These are phyloP conservation scores for Reticulascus tulasneorum DNA, from an alignment of 2,329 filamentous ascomycete species.

Conservation along the genomic window DNA sequence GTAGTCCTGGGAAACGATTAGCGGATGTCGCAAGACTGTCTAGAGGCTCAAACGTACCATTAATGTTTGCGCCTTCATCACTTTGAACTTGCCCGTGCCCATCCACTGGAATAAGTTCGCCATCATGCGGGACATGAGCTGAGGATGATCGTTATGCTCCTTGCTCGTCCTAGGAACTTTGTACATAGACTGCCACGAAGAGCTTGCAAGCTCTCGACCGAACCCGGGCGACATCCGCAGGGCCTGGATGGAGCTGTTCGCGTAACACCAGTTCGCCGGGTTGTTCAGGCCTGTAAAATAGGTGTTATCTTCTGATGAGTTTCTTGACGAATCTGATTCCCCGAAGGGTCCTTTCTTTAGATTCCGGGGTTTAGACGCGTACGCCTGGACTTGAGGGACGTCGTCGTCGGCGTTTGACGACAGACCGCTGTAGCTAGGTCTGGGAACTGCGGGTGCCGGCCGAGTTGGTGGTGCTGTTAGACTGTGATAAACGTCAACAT, in stretches of 20 bases:
- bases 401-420: conserved; percentile 12
- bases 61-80: conserved; percentile 52
- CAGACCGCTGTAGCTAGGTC: conserved; percentile 78
- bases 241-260: conserved; percentile 86
- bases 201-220: conserved; percentile 57
- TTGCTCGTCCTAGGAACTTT: conserved; percentile 64
- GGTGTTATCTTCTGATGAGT: conserved; percentile 22
- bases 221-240: conserved; percentile 71
- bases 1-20: conserved; percentile 46
- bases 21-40: neutral
- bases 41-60: conserved; percentile 48
- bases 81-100: conserved; percentile 42
- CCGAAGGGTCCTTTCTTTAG: conserved; percentile 10
- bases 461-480: conserved; percentile 57
- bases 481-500: conserved; percentile 40
- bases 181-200: conserved; percentile 59
- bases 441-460: conserved; percentile 63
- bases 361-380: conserved; percentile 5
- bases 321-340: conserved; percentile 5
- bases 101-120: conserved; percentile 57
- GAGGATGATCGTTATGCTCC: conserved; percentile 47
- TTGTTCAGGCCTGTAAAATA: conserved; percentile 73
- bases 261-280: conserved; percentile 81
- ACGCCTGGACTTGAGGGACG: conserved; percentile 2
- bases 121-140: conserved; percentile 57